Evolutionary conservation across 305 asterid genomes (phyloP).

Genomic region (Fraxinus floribunda): DNA sequence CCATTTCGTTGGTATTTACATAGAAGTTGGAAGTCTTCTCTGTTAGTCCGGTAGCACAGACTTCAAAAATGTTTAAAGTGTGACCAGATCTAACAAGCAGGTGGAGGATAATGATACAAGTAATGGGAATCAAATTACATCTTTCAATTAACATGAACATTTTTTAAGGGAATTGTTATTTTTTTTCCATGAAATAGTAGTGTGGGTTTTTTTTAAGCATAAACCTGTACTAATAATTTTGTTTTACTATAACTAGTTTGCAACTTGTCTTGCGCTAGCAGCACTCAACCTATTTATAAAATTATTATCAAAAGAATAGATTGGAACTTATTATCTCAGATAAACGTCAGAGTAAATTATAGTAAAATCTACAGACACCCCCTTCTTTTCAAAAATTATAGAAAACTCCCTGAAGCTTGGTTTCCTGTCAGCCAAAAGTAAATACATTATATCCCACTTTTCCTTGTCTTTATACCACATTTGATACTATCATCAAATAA

Average conservation of each 20-base stretch:
- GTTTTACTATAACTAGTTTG: background rate
- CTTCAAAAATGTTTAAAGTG: background rate
- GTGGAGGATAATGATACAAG: background rate
- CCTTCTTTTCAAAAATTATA: background rate
- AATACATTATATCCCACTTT: background rate
- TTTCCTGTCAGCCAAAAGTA: background rate
- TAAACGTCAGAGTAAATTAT: background rate
- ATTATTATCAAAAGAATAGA: constrained; percentile 2
- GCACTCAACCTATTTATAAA: constrained; percentile 9
- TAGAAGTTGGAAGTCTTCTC: background rate
- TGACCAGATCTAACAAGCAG: background rate
- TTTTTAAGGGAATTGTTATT: background rate
- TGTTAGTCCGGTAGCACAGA: background rate
- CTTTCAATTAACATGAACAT: background rate
- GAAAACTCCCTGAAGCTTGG: background rate
- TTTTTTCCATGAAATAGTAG: background rate
- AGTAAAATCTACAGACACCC: background rate
- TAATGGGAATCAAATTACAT: background rate
- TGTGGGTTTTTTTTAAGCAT: background rate
- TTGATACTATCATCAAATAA: background rate
- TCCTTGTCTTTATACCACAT: background rate
- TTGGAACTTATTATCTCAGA: background rate
- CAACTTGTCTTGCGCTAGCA: background rate
- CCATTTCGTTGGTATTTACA: background rate
- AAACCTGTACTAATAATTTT: background rate